Base-by-base conservation (phyloP, 2,329 filamentous ascomycete species). In the Microdochium nivale region DNA sequence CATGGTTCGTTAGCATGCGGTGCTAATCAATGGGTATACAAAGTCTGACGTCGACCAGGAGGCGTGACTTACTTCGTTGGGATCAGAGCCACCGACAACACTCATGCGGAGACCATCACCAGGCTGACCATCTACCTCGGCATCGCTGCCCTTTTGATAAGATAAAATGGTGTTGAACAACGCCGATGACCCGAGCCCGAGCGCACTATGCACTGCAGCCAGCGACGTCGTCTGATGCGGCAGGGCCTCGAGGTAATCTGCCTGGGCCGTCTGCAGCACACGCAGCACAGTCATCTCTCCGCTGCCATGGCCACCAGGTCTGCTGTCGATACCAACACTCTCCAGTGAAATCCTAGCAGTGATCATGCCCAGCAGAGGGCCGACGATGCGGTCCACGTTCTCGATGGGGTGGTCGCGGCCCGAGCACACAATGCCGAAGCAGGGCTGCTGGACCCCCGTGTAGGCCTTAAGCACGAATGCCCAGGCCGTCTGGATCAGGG, bases 131-230 rank as follows among this genome's bases (percentile, higher is more conserved):
- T 52, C 50, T n/a, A 50, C 40, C 5, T 47, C 35, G 16, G 47
- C 37, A 2, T 21, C 40, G 10, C n/a, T n/a, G n/a, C 27, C 25
- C 32, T 50, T 52, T 32, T 54, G 53, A n/a, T 52, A 50, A 19
- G 53, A 54, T 47, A 54, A 23, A 16, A 50, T 50, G 2, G 53
- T 54, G 30, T 55, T 55, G 19, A 55, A 55, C 24, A 55, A 19
- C 16, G 44, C 14, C 9, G 44, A 49, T 2, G 50, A 50, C 3
- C 50, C 50, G 16, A 54, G 33, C 10, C 40, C 48, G 23, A 55
- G 35, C 1, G 50, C 40, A 25, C 51, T 43, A 21, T 52, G 50
- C 14, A 54, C 50, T 35, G 51, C 47, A 1, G 53, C 53, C 30
- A 54, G 48, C 24, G 53, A 52, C 30, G 47, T 50, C 9, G 52